A percentile compares a stretch with the other conserved stretches of the same genome.
phyloP scores from a whole-genome alignment of 192 early-diverging fungal species.

The Podila minutissima region DNA sequence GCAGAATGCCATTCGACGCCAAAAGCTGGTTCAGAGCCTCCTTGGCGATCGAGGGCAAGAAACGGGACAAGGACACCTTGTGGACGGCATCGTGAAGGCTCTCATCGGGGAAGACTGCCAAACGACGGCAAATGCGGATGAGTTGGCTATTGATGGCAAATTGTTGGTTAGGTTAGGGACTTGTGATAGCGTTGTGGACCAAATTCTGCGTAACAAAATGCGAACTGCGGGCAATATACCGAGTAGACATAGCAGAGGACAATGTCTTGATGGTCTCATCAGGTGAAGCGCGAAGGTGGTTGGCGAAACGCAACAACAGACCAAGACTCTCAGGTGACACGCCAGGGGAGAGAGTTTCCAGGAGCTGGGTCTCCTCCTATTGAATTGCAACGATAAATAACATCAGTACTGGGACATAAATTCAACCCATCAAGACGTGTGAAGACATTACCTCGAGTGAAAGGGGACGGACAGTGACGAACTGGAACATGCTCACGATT shows the following conservation, averaged over 20 bases:
- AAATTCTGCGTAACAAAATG: background rate
- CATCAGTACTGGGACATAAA: background rate
- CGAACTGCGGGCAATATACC: conserved; percentile 34
- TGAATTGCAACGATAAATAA: background rate
- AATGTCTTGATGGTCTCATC: conserved; percentile 69
- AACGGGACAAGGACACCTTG: conserved; percentile 73
- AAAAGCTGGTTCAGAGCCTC: conserved; percentile 73
- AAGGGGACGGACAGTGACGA: conserved; percentile 71
- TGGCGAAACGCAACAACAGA: conserved; percentile 64
- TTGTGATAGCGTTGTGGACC: background rate
- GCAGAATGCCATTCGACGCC: conserved; percentile 61
- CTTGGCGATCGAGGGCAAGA: conserved; percentile 74
- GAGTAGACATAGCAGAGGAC: conserved; percentile 72
- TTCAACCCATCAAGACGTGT: background rate
- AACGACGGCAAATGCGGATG: conserved; percentile 73
- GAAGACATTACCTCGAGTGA: conserved; percentile 27
- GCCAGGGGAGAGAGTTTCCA: conserved; percentile 62
- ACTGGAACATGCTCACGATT: conserved; percentile 75
- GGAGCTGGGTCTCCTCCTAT: conserved; percentile 59
- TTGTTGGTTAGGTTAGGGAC: background rate
- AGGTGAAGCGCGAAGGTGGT: conserved; percentile 63
- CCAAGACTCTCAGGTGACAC: conserved; percentile 55
- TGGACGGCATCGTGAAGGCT: conserved; percentile 70
- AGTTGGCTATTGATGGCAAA: conserved; percentile 63
- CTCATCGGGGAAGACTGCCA: conserved; percentile 71